phyloP scores from a whole-genome alignment of 1,284 basidiomycete species.

The Microbotryum saponariae region DNA sequence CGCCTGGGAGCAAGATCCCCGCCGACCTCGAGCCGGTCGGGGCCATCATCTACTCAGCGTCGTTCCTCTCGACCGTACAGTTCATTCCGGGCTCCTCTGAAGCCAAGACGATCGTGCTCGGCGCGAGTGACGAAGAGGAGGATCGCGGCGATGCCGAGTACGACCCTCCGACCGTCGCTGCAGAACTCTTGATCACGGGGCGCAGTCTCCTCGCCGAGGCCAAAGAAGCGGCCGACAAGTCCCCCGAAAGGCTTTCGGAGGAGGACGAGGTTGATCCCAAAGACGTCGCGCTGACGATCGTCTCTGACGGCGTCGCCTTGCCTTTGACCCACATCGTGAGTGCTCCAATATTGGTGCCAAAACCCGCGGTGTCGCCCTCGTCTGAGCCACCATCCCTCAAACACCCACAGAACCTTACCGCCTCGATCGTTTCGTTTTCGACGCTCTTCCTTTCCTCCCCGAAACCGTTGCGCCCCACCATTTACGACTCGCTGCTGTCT shows the following conservation, averaged over 20 bases:
- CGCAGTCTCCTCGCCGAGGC: constrained; percentile 1
- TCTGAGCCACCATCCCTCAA: background rate
- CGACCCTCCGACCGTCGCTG: constrained; percentile 1
- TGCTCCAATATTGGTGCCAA: no score
- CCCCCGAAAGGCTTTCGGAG: background rate
- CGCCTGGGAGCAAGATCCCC: constrained; percentile 14
- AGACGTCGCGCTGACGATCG: constrained; percentile 17
- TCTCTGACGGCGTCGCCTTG: constrained; percentile 19
- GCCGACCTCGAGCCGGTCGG: constrained; percentile 1
- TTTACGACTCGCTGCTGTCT: constrained; percentile 15
- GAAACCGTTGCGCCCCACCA: constrained; percentile 10
- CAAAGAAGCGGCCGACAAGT: background rate
- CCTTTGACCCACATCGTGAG: constrained; percentile 21
- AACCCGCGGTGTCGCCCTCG: background rate
- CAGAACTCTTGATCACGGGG: constrained; percentile 20
- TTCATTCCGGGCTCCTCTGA: background rate
- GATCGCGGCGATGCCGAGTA: no score
- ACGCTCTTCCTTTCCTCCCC: constrained; percentile 26
- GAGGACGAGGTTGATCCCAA: background rate
- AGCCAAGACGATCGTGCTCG: constrained; percentile 7
- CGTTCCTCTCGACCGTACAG: background rate
- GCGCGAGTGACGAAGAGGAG: background rate
- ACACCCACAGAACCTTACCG: constrained; percentile 21
- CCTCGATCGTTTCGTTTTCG: constrained; percentile 26
- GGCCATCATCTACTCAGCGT: constrained; percentile 16